A percentile compares a stretch with the other conserved stretches of the same genome.
Conservation (phyloP, 768 basidiomycete genomes). For the Lentinula guzmanii region DNA sequence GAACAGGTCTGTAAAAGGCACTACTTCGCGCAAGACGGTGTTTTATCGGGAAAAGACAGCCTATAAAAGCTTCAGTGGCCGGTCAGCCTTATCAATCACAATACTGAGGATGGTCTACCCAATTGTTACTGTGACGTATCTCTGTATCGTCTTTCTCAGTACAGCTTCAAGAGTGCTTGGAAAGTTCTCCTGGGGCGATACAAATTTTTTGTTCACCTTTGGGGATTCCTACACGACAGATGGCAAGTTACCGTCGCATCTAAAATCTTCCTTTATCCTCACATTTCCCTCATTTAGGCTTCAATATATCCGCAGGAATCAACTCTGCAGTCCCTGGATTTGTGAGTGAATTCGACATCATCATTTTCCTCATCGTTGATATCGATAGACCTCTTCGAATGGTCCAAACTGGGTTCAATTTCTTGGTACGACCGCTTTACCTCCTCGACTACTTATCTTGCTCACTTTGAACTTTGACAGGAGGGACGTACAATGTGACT, state of each 20-base stretch:
- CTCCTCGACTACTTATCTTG: background rate
- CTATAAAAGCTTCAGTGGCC: background rate
- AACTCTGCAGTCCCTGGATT: conserved; percentile 44
- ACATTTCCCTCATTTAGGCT: conserved; percentile 26
- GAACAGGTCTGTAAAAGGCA: background rate
- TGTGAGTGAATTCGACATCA: conserved; percentile 25
- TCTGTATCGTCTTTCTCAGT: background rate
- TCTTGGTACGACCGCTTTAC: conserved; percentile 30
- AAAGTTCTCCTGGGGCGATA: conserved; percentile 4
- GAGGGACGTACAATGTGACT: conserved; percentile 50
- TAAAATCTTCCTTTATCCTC: background rate
- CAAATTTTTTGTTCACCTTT: conserved; percentile 46
- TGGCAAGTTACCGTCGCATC: conserved; percentile 15
- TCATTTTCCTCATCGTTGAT: background rate
- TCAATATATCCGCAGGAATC: conserved; percentile 51
- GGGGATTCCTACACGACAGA: conserved; percentile 60
- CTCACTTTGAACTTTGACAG: conserved; percentile 17
- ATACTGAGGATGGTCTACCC: background rate
- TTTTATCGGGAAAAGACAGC: background rate
- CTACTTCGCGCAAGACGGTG: background rate
- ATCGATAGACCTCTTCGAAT: conserved; percentile 46
- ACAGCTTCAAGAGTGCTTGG: background rate
- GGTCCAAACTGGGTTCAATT: conserved; percentile 59
- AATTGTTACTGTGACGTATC: background rate
- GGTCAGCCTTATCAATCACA: background rate